These are phyloP conservation scores for Nemania sp. DNA, from an alignment of 2,329 filamentous ascomycete species.

Conservation along the genomic window DNA sequence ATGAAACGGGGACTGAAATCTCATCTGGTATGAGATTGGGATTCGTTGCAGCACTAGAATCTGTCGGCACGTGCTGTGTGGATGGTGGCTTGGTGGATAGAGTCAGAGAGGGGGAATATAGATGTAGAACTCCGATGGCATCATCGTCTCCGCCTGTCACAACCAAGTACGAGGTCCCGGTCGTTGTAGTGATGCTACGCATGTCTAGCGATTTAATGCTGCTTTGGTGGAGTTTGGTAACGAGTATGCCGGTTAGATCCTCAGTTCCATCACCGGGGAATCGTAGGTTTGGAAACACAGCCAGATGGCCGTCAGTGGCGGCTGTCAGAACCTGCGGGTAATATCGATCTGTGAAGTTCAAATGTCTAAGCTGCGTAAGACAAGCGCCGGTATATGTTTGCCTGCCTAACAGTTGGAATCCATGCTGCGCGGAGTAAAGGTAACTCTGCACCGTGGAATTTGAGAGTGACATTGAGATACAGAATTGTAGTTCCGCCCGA, in stretches of 20 bases:
- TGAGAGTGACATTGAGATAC: constrained; percentile 81
- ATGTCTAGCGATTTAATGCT: constrained; percentile 77
- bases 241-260: constrained; percentile 49
- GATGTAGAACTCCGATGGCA: constrained; percentile 66
- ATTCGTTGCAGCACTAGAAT: neutral
- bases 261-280: neutral
- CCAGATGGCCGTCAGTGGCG: constrained; percentile 84
- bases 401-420: constrained; percentile 64
- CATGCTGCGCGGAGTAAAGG: constrained; percentile 56
- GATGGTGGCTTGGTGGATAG: neutral
- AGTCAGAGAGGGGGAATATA: constrained; percentile 38
- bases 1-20: neutral
- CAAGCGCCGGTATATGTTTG: constrained; percentile 79
- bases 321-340: constrained; percentile 69
- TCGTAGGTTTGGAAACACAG: constrained; percentile 62
- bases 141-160: constrained; percentile 92
- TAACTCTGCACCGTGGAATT: constrained; percentile 81
- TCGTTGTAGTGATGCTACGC: constrained; percentile 42
- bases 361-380: constrained; percentile 72
- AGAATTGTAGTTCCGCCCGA: constrained; percentile 53
- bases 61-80: neutral
- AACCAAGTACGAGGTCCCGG: constrained; percentile 60
- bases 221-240: constrained; percentile 77
- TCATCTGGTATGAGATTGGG: neutral
- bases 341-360: constrained; percentile 48